Percentiles rank a stretch among this genome's conserved stretches.
phyloP scores from a whole-genome alignment of 768 basidiomycete genomes.

The Termitomyces sp. region DNA sequence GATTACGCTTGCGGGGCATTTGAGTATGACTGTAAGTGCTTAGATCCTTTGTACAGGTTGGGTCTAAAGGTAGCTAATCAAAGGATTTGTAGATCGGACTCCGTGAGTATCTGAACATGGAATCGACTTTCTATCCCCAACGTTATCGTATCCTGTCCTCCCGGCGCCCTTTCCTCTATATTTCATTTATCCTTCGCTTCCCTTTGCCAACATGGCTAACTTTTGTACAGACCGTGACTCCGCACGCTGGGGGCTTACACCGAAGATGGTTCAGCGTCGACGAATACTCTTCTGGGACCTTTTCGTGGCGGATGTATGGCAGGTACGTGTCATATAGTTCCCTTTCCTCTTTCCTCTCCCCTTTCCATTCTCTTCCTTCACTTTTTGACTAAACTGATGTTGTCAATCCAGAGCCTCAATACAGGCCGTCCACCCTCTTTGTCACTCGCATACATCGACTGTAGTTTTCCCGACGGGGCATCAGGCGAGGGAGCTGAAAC shows the following conservation, averaged over 20 bases:
- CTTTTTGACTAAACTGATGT: background rate
- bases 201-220: background rate
- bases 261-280: slow-evolving; percentile 60
- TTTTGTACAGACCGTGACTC: slow-evolving; percentile 57
- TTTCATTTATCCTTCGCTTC: background rate
- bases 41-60: background rate
- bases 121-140: too few relatives aligned
- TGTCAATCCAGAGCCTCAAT: slow-evolving; percentile 51
- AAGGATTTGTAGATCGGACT: slow-evolving; percentile 50
- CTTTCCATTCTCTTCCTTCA: too few relatives aligned
- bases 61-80: background rate
- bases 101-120: slow-evolving; percentile 59
- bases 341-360: too few relatives aligned
- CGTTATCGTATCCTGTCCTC: background rate
- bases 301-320: slow-evolving; percentile 68
- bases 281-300: slow-evolving; percentile 77
- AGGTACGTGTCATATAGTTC: slow-evolving; percentile 32
- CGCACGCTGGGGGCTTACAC: slow-evolving; percentile 56
- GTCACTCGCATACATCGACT: slow-evolving; percentile 63
- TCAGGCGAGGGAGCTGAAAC: slow-evolving; percentile 22
- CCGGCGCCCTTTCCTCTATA: background rate
- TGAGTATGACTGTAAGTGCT: slow-evolving; percentile 57
- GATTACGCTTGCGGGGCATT: slow-evolving; percentile 59
- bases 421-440: slow-evolving; percentile 72
- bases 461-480: slow-evolving; percentile 44